Evolutionary conservation across 1,139 yeast genomes (phyloP).

Genomic region (Spathaspora sp.): DNA sequence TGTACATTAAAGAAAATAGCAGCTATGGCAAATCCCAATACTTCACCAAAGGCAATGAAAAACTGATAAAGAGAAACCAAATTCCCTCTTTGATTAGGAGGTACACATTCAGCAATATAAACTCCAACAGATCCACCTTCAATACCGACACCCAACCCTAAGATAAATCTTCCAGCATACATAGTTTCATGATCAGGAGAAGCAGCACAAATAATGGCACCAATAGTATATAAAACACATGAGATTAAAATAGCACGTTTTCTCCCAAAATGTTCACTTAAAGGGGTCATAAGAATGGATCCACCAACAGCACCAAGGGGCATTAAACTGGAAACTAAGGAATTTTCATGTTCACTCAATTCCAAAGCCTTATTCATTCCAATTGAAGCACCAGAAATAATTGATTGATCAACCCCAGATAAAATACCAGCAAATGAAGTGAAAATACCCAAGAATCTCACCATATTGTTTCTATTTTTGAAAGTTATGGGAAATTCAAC

Average conservation of each 20-base stretch:
- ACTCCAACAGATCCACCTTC: constrained; percentile 63
- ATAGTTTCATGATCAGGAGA: constrained; percentile 39
- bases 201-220: constrained; percentile 54
- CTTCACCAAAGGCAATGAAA: constrained; percentile 59
- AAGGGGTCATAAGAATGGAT: constrained; percentile 47
- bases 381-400: constrained; percentile 57
- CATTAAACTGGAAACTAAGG: constrained; percentile 54
- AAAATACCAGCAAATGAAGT: constrained; percentile 61
- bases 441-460: constrained; percentile 45
- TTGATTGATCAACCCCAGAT: constrained; percentile 57
- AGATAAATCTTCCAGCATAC: constrained; percentile 55
- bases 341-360: constrained; percentile 34
- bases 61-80: constrained; percentile 58
- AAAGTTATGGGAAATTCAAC: constrained; percentile 33
- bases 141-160: constrained; percentile 60
- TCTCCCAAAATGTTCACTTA: constrained; percentile 53
- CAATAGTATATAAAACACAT: constrained; percentile 55
- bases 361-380: constrained; percentile 43
- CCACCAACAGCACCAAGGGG: constrained; percentile 62
- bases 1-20: constrained; percentile 54
- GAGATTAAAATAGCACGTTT: constrained; percentile 51
- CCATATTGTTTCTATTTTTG: constrained; percentile 45
- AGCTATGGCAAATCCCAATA: constrained; percentile 55
- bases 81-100: constrained; percentile 56
- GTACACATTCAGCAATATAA: constrained; percentile 59